A percentile compares a stretch with the other conserved stretches of the same genome.
Conservation (phyloP, 352 stramenopile genomes). For the Phytophthora ramorum region DNA sequence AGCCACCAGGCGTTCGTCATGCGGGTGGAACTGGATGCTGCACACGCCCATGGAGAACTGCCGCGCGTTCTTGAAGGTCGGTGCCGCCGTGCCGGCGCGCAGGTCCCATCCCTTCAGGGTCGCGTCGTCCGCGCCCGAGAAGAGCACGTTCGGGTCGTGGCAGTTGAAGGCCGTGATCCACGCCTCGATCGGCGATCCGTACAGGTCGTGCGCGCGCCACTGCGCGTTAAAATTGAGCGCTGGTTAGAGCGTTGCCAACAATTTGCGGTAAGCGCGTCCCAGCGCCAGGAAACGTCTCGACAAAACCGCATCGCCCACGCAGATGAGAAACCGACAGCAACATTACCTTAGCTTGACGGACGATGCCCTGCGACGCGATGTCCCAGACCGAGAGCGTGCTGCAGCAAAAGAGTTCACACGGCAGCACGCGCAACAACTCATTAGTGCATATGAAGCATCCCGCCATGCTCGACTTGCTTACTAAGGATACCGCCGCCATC, state of each 20-base stretch:
- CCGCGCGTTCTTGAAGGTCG: constrained; percentile 65
- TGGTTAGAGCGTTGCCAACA: constrained; percentile 24
- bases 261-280: constrained; percentile 2
- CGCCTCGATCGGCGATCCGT: constrained; percentile 78
- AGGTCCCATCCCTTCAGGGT: constrained; percentile 84
- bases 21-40: constrained; percentile 85
- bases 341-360: constrained; percentile 50
- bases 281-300: constrained; percentile 2
- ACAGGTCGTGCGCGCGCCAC: constrained; percentile 82
- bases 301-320: constrained; percentile 2
- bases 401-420: neutral
- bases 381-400: constrained; percentile 72
- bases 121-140: constrained; percentile 84
- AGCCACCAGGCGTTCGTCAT: constrained; percentile 65
- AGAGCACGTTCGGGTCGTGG: constrained; percentile 78
- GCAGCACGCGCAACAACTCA: constrained; percentile 3
- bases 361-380: constrained; percentile 38
- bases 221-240: constrained; percentile 26
- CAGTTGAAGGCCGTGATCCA: constrained; percentile 88
- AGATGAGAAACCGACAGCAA: constrained; percentile 8
- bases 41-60: constrained; percentile 86
- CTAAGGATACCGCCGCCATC: constrained; percentile 3
- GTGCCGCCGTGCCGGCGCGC: constrained; percentile 33
- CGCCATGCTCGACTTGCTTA: constrained; percentile 3
- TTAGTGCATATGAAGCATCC: constrained; percentile 20